Evolutionary conservation across 768 basidiomycete genomes (phyloP).

Genomic region (Pulveroboletus sp.): DNA sequence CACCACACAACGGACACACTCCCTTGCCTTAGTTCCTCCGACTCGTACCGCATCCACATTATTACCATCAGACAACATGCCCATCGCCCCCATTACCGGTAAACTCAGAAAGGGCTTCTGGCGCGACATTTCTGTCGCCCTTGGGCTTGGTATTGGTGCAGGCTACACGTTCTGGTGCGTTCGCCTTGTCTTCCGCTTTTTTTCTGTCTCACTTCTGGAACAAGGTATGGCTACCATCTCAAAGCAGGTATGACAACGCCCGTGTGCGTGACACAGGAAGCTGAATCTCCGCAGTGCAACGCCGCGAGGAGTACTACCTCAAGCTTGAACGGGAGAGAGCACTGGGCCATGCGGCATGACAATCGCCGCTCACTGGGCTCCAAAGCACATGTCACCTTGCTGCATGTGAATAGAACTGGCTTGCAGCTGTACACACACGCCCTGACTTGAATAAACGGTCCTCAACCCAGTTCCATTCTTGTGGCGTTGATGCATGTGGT

Average conservation of each 20-base stretch:
- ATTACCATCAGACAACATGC: slow-evolving; percentile 42
- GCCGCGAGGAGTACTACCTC: slow-evolving; percentile 82
- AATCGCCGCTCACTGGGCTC: background rate
- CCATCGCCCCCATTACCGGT: slow-evolving; percentile 89
- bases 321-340: slow-evolving; percentile 65
- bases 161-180: slow-evolving; percentile 85
- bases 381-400: background rate
- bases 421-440: slow-evolving; percentile 9
- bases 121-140: slow-evolving; percentile 69
- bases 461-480: slow-evolving; percentile 7
- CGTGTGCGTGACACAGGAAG: slow-evolving; percentile 4
- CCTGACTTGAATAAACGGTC: slow-evolving; percentile 11
- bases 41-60: slow-evolving; percentile 26
- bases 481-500: slow-evolving; percentile 8
- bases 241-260: slow-evolving; percentile 52
- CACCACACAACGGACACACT: slow-evolving; percentile 3
- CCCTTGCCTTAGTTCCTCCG: slow-evolving; percentile 8
- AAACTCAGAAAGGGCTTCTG: slow-evolving; percentile 91
- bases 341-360: slow-evolving; percentile 14
- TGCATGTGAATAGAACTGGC: background rate
- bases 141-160: slow-evolving; percentile 71
- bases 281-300: slow-evolving; percentile 53
- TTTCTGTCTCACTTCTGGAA: slow-evolving; percentile 24
- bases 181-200: background rate
- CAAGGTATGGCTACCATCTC: slow-evolving; percentile 80